Evolutionary conservation across 768 basidiomycete genomes (phyloP), one percentile per base, ranked within the genome.

Genomic region (Tubosaeta sp.): DNA sequence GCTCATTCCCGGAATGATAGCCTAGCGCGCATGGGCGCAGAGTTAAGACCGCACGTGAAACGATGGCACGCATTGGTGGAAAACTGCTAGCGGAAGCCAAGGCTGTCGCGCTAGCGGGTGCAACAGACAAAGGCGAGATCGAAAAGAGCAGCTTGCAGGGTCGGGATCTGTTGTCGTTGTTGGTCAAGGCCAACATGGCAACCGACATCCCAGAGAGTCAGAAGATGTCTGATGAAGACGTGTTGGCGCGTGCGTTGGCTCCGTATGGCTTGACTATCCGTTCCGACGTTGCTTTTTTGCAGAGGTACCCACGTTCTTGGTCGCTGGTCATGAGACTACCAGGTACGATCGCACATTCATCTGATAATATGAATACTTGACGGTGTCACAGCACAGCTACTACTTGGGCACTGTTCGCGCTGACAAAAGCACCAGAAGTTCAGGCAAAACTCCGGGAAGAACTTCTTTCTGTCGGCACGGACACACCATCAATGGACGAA

Each of bases 401-500:
- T 17, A 32, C 44, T 19, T 45, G 44, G 44, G 44, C 44, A 11
- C 31, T 45, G 6, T 45, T 33, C 7, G 44, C 44, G 2, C 17
- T 45, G 31, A 8, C 31, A 6, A 17, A 33, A 22, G 44, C 44
- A 19, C 44, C 44, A 12, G 11, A 31, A 10, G 31, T 33, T 19
- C 44, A 45, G 29, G 16, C 17, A 11, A 45, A 45, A 22, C 44
- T 45, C 19, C 31, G 44, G 17, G 44, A 45, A 7, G 44, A 45
- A 19, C 22, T 85, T 0, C 64, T 78, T 17, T 60, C 70, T 0
- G 68, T 84, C 11, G 59, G 72, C 4, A 81, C 80, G 0, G 80
- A 85, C 16, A 77, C 68, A 0, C 85, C 86, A 1, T 76, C 76
- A 1, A 87, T 88, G 82, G 87, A 90, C 29, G 76, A 84, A 43